phyloP scores from a whole-genome alignment of 139 green algal genomes.

The Eudorina sp. region DNA sequence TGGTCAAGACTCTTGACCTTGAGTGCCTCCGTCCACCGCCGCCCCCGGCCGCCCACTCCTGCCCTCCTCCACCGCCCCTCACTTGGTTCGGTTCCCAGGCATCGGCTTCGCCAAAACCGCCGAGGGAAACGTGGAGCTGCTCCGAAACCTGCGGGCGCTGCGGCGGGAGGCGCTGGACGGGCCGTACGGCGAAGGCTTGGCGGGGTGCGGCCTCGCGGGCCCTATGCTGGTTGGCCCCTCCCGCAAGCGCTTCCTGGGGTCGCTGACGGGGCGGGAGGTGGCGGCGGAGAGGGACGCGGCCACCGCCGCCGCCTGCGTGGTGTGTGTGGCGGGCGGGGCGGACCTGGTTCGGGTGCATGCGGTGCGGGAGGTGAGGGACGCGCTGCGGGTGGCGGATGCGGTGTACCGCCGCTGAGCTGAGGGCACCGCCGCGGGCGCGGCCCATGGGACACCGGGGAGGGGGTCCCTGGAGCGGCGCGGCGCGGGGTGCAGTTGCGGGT shows the following conservation, averaged over 20 bases:
- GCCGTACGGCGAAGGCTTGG: not conserved
- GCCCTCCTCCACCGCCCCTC: not conserved
- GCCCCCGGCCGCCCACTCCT: no score
- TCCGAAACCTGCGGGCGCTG: constrained; percentile 73
- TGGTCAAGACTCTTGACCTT: no score
- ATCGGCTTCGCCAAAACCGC: constrained; percentile 93
- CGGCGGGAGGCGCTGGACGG: constrained; percentile 49
- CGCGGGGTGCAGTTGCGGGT: no score
- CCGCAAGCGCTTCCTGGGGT: constrained; percentile 87
- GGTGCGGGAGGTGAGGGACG: constrained; percentile 73
- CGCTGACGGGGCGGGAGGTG: not conserved
- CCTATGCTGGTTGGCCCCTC: constrained; percentile 87
- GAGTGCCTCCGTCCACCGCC: not conserved
- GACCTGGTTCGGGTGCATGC: constrained; percentile 92
- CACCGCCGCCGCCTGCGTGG: constrained; percentile 69
- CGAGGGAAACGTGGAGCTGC: constrained; percentile 76
- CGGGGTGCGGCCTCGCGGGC: not conserved
- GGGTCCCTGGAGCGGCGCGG: no score
- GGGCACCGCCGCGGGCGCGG: no score
- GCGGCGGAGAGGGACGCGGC: constrained; percentile 66
- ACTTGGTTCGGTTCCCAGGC: constrained; percentile 57
- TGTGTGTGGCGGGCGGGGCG: constrained; percentile 69
- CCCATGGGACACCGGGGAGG: no score
- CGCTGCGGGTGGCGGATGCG: constrained; percentile 79
- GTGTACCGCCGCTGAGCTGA: constrained; percentile 64